Base-by-base conservation (phyloP, 495 filamentous ascomycete species). In the Talaromyces trachyspermus region DNA sequence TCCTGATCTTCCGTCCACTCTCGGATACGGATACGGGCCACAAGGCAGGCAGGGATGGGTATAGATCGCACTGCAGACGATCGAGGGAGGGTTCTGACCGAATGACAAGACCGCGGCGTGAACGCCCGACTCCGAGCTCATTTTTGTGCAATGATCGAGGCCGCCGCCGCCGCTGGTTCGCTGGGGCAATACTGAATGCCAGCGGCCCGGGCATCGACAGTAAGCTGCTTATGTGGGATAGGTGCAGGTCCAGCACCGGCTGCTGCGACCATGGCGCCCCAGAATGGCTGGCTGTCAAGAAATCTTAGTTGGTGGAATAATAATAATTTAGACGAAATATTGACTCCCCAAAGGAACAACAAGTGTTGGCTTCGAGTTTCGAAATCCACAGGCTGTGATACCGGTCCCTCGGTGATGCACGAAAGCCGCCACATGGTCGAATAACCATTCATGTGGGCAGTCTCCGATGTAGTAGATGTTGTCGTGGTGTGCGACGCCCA, bases 231-330 rank as follows among this genome's bases (percentile, higher is more conserved):
- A 59, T 80, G 74, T 0, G 84, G 82, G 47, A 89, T 84, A 0
- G 87, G 86, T 0, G 58, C 52, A 0, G 86, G 86, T 4, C 87
- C 87, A 1, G 86, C 87, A 5, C 83, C 82, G 17, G 84, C 80
- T 36, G 62, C 68, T 3, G 80, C 78, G 14, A 91, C 76, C 74
- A 91, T 85, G 1, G 75, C 64, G 15, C 86, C 87, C 87, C 87
- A 91, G 52, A 89, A 91, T 1, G 84, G 81, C 57, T 90, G 86
- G 48, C 90, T 87, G 6, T 86, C 87, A 55, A 92, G 90, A 64
- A 92, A 92, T 0, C n/a, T n/a, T n/a, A n/a, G n/a, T n/a, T n/a
- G n/a, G n/a, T n/a, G n/a, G n/a, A n/a, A n/a, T n/a, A n/a, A n/a
- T n/a, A n/a, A n/a, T n/a, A n/a, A n/a, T n/a, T n/a, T n/a, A n/a